phyloP scores from a whole-genome alignment of 805 yeast species.

The Cyberlindnera japonica region DNA sequence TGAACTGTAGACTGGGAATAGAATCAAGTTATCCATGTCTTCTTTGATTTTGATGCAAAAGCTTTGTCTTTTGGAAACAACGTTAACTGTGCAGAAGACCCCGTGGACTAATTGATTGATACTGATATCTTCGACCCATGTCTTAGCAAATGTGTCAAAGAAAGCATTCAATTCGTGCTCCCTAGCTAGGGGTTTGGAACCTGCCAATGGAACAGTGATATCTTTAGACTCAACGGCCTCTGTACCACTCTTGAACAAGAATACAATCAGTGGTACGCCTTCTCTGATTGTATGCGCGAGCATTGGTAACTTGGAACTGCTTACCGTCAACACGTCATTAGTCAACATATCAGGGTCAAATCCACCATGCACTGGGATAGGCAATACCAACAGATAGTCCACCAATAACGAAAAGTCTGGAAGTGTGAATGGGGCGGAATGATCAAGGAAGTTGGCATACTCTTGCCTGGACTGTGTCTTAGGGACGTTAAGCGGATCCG shows the following conservation, averaged over 20 bases:
- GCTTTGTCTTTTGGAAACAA: constrained; percentile 23
- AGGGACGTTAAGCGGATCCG: constrained; percentile 18
- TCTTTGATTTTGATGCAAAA: constrained; percentile 38
- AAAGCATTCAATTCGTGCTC: constrained; percentile 22
- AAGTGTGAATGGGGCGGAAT: constrained; percentile 37
- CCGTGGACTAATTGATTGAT: constrained; percentile 37
- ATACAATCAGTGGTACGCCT: constrained; percentile 35
- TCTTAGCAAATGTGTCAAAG: constrained; percentile 40
- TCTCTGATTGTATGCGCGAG: constrained; percentile 27
- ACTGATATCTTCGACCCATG: constrained; percentile 36
- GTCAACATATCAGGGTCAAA: constrained; percentile 20
- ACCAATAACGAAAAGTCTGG: constrained; percentile 33
- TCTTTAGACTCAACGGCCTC: constrained; percentile 12
- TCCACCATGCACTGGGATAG: constrained; percentile 22
- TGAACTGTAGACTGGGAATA: constrained; percentile 28
- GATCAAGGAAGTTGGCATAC: constrained; percentile 28
- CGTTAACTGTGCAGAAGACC: constrained; percentile 39
- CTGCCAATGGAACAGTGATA: constrained; percentile 14
- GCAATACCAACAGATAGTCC: constrained; percentile 39
- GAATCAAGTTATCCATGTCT: constrained; percentile 28
- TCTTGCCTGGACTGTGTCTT: constrained; percentile 14
- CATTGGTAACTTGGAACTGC: constrained; percentile 23
- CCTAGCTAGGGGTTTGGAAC: constrained; percentile 5
- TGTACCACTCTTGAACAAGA: constrained; percentile 32
- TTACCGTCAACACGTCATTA: constrained; percentile 9